Conservation (phyloP, 2,329 filamentous ascomycete species). For the Penicillium polonicum region DNA sequence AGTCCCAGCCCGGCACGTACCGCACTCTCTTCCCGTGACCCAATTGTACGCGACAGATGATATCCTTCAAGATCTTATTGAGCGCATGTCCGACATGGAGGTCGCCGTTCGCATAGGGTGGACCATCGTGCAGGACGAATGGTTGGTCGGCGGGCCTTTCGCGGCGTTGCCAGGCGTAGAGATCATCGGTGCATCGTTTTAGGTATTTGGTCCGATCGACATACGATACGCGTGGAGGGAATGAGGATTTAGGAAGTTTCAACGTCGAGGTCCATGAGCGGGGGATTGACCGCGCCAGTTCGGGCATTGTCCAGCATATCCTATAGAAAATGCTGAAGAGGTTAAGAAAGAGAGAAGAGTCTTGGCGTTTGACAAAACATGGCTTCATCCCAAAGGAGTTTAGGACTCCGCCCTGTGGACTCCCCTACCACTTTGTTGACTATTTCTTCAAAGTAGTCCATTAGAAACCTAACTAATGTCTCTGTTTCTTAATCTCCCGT, state of each 20-base stretch:
- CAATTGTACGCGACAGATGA: slow-evolving; percentile 79
- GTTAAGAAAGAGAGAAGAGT: not conserved
- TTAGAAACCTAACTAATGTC: not conserved
- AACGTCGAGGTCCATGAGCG: slow-evolving; percentile 70
- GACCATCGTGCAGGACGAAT: slow-evolving; percentile 91
- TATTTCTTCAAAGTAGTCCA: not conserved
- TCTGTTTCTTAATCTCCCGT: not conserved
- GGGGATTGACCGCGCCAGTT: slow-evolving; percentile 37
- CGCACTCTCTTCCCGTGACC: slow-evolving; percentile 72
- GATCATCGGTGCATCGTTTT: slow-evolving; percentile 75
- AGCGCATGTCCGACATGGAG: slow-evolving; percentile 92
- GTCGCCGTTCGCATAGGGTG: slow-evolving; percentile 90
- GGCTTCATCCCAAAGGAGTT: not conserved
- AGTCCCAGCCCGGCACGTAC: slow-evolving; percentile 95
- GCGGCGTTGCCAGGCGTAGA: slow-evolving; percentile 81
- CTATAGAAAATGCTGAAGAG: not conserved
- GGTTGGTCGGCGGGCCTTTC: slow-evolving; percentile 53
- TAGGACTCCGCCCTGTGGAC: not conserved
- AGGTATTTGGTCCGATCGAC: slow-evolving; percentile 59
- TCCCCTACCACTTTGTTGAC: too few relatives aligned
- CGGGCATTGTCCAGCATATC: slow-evolving; percentile 36
- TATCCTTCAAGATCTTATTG: slow-evolving; percentile 96
- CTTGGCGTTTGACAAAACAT: slow-evolving; percentile 1
- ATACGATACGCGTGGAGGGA: slow-evolving; percentile 55
- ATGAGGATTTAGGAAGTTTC: slow-evolving; percentile 70